Evolutionary conservation across 2,329 filamentous ascomycete species (phyloP).

Genomic region (Paecilomyces fulvus): DNA sequence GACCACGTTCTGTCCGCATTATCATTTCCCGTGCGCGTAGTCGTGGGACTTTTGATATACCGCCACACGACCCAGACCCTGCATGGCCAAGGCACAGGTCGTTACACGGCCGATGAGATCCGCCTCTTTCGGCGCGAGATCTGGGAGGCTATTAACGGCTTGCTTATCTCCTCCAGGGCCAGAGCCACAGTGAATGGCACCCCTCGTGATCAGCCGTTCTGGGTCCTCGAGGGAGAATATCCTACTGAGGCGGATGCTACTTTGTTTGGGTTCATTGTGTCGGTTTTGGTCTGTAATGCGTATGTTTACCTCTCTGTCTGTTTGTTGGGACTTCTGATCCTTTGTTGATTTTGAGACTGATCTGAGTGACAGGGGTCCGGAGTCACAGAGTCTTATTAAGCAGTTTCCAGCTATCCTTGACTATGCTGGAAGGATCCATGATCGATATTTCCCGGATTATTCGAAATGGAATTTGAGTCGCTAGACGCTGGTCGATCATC

Average conservation of each 20-base stretch:
- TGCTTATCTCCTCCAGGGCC: constrained; percentile 34
- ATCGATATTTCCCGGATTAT: constrained; percentile 52
- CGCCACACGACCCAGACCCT: constrained; percentile 38
- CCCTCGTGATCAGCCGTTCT: constrained; percentile 39
- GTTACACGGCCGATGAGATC: constrained; percentile 45
- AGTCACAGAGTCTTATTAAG: constrained; percentile 38
- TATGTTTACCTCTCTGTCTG: constrained; percentile 31
- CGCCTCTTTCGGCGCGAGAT: constrained; percentile 39
- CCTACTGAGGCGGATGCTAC: constrained; percentile 52
- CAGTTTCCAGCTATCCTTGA: constrained; percentile 44
- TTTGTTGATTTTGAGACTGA: not conserved
- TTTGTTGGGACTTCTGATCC: not conserved
- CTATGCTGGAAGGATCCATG: constrained; percentile 50
- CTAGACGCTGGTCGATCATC: not conserved
- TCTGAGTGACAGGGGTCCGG: constrained; percentile 35
- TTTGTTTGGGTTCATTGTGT: constrained; percentile 51
- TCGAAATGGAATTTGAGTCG: constrained; percentile 24
- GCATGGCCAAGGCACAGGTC: constrained; percentile 49
- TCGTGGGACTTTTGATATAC: constrained; percentile 46
- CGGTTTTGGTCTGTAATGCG: constrained; percentile 46
- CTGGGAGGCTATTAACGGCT: constrained; percentile 44
- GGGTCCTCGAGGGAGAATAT: constrained; percentile 45
- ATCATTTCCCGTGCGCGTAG: constrained; percentile 44
- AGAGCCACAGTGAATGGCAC: constrained; percentile 11
- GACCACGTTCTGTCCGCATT: constrained; percentile 41